Percentiles rank a stretch among this genome's conserved stretches.
Conservation (phyloP, 768 basidiomycete genomes). For the Neoboletus subvelutipes region DNA sequence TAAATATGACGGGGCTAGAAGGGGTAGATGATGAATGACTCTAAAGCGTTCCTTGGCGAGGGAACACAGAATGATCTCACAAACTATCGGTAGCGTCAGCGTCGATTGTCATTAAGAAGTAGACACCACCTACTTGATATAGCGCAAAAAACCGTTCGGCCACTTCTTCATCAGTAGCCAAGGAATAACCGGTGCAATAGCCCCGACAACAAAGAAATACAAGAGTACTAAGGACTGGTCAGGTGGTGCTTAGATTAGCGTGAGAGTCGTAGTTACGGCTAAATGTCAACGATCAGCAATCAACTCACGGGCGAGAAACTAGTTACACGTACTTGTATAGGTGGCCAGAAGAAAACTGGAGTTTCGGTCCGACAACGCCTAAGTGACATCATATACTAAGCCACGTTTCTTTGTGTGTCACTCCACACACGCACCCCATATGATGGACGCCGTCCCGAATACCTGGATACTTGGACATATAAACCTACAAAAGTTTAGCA, state of each 20-base stretch:
- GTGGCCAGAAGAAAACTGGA: slow-evolving; percentile 54
- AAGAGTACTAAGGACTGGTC: slow-evolving; percentile 45
- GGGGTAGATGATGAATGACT: neutral
- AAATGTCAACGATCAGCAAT: slow-evolving; percentile 14
- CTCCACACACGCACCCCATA: slow-evolving; percentile 35
- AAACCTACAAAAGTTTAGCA: slow-evolving; percentile 34
- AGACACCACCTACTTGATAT: slow-evolving; percentile 55
- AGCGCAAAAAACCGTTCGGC: slow-evolving; percentile 61
- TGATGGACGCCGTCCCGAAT: slow-evolving; percentile 55
- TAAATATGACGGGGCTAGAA: slow-evolving; percentile 58
- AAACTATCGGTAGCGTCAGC: slow-evolving; percentile 11
- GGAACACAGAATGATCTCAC: slow-evolving; percentile 6
- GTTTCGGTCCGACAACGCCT: slow-evolving; percentile 68
- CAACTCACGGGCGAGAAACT: neutral
- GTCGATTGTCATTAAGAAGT: slow-evolving; percentile 13
- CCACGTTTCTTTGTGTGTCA: neutral
- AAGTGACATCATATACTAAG: slow-evolving; percentile 23
- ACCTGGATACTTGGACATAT: slow-evolving; percentile 54
- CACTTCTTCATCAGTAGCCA: slow-evolving; percentile 64
- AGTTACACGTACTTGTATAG: slow-evolving; percentile 53
- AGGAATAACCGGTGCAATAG: slow-evolving; percentile 58
- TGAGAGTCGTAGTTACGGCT: slow-evolving; percentile 20
- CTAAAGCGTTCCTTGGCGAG: neutral
- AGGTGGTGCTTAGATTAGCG: slow-evolving; percentile 14
- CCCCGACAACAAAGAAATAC: slow-evolving; percentile 75